A percentile compares a stretch with the other conserved stretches of the same genome.
Evolutionary conservation across 1,284 basidiomycete species (phyloP).

Genomic region (Ceratobasidium papillatum): DNA sequence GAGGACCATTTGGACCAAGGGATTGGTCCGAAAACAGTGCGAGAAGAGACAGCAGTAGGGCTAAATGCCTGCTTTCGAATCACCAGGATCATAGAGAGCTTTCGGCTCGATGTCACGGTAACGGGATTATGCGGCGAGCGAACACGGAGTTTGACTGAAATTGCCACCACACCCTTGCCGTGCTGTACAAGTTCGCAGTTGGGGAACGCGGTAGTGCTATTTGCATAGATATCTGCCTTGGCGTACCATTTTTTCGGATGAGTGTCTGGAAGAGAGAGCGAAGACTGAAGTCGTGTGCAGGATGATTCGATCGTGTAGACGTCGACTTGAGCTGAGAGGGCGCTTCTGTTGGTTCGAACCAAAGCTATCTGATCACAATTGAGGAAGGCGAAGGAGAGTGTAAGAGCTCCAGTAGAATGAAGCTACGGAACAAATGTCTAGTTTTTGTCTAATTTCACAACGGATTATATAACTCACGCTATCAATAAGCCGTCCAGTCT

Average conservation of each 20-base stretch:
- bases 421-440: not conserved
- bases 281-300: not conserved
- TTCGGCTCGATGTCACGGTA: not conserved
- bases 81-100: constrained; percentile 1
- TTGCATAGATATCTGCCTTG: constrained; percentile 1
- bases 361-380: not conserved
- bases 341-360: constrained; percentile 8
- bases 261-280: constrained; percentile 15
- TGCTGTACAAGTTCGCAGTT: not conserved
- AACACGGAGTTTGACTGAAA: constrained; percentile 10
- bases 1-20: constrained; percentile 24
- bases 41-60: not conserved
- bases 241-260: constrained; percentile 31
- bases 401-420: not conserved
- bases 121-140: not conserved
- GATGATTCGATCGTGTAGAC: not conserved
- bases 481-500: constrained; percentile 3
- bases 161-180: not conserved
- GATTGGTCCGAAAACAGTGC: not conserved
- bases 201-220: not conserved
- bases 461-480: not conserved
- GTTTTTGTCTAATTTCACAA: not conserved
- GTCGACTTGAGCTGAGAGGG: constrained; percentile 5
- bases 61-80: not conserved
- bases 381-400: constrained; percentile 8